A percentile compares a stretch with the other conserved stretches of the same genome.
These are phyloP conservation scores for Sclerotinia spermophila DNA, from an alignment of 2,329 filamentous ascomycete species.

Conservation along the genomic window DNA sequence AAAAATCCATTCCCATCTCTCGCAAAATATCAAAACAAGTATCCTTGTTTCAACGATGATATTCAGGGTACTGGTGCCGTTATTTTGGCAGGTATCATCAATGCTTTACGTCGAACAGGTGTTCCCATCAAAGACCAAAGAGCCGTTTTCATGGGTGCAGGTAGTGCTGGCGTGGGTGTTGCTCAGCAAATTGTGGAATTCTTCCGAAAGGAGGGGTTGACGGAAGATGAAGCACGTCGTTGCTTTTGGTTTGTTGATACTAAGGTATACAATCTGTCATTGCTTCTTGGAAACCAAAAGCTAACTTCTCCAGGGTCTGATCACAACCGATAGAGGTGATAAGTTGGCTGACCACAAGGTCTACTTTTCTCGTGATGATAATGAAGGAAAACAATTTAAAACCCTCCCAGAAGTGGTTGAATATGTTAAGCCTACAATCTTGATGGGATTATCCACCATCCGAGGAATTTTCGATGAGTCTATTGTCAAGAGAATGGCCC, in stretches of 20 bases:
- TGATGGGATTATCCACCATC: conserved; percentile 79
- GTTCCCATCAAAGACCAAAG: conserved; percentile 64
- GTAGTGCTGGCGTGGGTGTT: conserved; percentile 79
- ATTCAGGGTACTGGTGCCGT: conserved; percentile 87
- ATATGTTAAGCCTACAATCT: conserved; percentile 70
- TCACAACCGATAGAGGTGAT: conserved; percentile 67
- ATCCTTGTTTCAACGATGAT: conserved; percentile 90
- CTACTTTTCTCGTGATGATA: conserved; percentile 40
- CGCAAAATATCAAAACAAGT: conserved; percentile 67
- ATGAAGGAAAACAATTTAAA: conserved; percentile 46
- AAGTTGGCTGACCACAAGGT: conserved; percentile 63
- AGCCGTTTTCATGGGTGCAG: conserved; percentile 74
- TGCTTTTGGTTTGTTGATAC: conserved; percentile 75
- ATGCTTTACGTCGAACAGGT: conserved; percentile 65
- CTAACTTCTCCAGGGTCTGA: conserved; percentile 52
- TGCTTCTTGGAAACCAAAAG: not conserved
- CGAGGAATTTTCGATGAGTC: conserved; percentile 72
- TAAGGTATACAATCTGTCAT: conserved; percentile 26
- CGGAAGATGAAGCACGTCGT: conserved; percentile 64
- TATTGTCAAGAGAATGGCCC: conserved; percentile 70
- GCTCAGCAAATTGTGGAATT: conserved; percentile 77
- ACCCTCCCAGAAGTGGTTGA: conserved; percentile 64
- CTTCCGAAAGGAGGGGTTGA: conserved; percentile 63
- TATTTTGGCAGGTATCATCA: conserved; percentile 75
- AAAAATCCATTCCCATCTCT: conserved; percentile 57